Base-by-base conservation (phyloP, 305 asterid genomes). In the Rubia balearica region DNA sequence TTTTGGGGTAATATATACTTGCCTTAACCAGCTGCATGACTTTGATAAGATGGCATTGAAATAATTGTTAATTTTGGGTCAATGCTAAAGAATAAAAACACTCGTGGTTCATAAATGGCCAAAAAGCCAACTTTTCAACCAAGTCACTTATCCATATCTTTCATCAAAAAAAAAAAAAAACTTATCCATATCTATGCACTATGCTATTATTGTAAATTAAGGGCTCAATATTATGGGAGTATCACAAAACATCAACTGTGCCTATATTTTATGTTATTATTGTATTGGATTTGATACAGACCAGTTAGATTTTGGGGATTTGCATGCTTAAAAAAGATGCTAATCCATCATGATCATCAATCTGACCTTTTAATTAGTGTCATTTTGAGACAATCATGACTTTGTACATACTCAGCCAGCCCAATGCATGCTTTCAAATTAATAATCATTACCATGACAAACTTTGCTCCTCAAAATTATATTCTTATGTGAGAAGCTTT, bases 211-310 rank as follows among this genome's bases (percentile, higher is more conserved):
- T 49, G 17, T 6, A 49, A 49, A 49, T 49, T 49, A 49, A 49
- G 57, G 6, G 57, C 21, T 49, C 19, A 49, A 16, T 16, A 49
- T 19, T 7, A 4, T 7, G 19, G 2, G 36, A 61, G n/a, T 61
- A 9, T 21, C 3, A 8, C 11, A 36, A 62, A 36, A 33, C 19
- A 8, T 24, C 46, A 21, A 33, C 45, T 14, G 24, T 60, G 7
- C 38, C 46, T 12, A 3, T 48, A 14, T 67, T 48, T 48, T 49
- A 33, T 24, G 24, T 46, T 12, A 66, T 66, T 11, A 45, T 62
- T 62, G 46, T 45, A 55, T 14, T 21, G 48, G 71, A 36, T 48
- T 67, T 67, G 46, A 67, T 33, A 36, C 16, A 2, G 71, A 16
- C 33, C 8, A 51, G 48, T 49, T 49, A 51, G 60, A 49, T 49